Conservation (phyloP, 176 grass and related monocot species). For the Poa annua region DNA sequence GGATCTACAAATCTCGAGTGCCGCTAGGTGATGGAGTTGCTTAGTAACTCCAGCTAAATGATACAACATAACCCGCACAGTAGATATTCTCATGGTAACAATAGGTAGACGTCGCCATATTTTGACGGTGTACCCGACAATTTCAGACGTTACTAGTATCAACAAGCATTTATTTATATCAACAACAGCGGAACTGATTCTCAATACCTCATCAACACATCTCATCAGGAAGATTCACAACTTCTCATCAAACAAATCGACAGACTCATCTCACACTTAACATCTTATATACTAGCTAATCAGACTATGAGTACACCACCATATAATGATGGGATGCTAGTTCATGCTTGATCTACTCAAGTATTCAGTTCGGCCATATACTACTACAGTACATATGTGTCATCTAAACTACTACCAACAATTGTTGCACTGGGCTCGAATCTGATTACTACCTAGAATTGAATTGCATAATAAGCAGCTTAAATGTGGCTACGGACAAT, state of each 20-base stretch:
- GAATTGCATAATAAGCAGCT: background rate
- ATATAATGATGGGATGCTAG: background rate
- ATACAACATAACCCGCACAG: background rate
- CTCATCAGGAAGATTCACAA: background rate
- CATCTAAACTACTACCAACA: background rate
- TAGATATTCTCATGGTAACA: background rate
- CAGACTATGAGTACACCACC: background rate
- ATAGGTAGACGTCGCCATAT: background rate
- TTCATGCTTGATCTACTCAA: background rate
- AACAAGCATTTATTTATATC: background rate
- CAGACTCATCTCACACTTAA: background rate
- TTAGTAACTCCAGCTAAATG: slow-evolving; percentile 4
- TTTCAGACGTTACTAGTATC: background rate
- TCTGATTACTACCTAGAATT: background rate
- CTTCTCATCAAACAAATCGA: background rate
- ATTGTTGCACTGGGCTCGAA: background rate
- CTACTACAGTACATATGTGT: background rate
- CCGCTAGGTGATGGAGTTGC: background rate
- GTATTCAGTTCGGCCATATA: background rate
- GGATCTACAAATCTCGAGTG: background rate
- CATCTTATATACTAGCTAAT: background rate
- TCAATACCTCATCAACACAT: slow-evolving; percentile 15
- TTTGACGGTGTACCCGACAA: background rate
- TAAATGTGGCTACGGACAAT: background rate
- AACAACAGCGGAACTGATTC: background rate